Evolutionary conservation across 495 filamentous ascomycete species (phyloP).

Genomic region (Articulospora tetracladia): DNA sequence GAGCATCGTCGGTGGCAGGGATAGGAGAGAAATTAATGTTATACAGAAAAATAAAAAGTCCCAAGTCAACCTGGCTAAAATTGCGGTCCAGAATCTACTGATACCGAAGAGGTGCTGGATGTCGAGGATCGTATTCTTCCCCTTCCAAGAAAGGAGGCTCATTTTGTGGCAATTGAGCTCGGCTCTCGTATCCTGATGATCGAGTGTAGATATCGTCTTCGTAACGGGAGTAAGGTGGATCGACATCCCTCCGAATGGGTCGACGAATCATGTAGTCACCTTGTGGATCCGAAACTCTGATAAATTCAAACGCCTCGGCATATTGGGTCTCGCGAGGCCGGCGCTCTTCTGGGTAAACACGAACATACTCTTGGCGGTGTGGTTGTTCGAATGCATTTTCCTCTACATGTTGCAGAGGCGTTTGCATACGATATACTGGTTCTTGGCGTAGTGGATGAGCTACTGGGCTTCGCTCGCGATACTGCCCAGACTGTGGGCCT

Average conservation of each 20-base stretch:
- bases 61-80: neutral
- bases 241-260: constrained; percentile 30
- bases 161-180: constrained; percentile 15
- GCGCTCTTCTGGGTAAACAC: constrained; percentile 28
- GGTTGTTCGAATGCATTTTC: constrained; percentile 17
- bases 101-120: constrained; percentile 21
- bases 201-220: constrained; percentile 19
- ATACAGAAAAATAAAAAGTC: neutral
- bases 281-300: constrained; percentile 39
- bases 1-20: too few species aligned
- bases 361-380: constrained; percentile 31
- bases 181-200: constrained; percentile 22
- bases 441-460: constrained; percentile 15
- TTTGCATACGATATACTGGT: constrained; percentile 19
- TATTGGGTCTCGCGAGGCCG: constrained; percentile 27
- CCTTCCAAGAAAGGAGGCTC: constrained; percentile 24
- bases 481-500: constrained; percentile 8
- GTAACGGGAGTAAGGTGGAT: constrained; percentile 25
- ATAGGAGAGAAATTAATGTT: too few species aligned
- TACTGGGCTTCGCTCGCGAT: constrained; percentile 16
- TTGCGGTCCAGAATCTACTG: neutral
- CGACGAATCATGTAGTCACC: constrained; percentile 42
- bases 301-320: constrained; percentile 37
- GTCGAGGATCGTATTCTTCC: constrained; percentile 40
- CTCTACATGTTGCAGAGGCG: constrained; percentile 14